Evolutionary conservation across 1,284 basidiomycete species (phyloP), one percentile per base, ranked within the genome.

Genomic region (Phylloboletellus chloephorus): DNA sequence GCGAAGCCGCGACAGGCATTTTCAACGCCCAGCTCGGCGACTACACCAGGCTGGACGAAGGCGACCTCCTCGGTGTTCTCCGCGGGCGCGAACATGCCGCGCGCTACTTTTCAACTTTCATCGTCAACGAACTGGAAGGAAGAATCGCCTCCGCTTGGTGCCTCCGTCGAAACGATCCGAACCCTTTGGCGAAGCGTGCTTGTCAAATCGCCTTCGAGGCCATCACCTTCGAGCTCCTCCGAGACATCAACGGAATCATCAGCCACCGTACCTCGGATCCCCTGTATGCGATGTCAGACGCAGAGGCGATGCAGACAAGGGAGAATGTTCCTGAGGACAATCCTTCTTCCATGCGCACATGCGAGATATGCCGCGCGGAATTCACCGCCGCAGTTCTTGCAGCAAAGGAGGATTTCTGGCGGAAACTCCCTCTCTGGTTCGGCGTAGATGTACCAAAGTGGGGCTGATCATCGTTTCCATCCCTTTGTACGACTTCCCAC

Each of bases 201-300:
- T 86, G 82, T 56, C 78, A 79, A 56, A 67, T 76, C 22, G 79
- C 79, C 3, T 85, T 84, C 52, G 82, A 86, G 55, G 70, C 72
- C 15, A 73, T 82, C 46, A 82, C 78, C 3, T 81, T 81, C 51
- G 78, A 83, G 52, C 72, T 86, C 30, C 68, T 86, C 41, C 73
- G 78, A 25, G 80, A 83, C 51, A 71, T 79, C 46, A 82, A 82
- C 53, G 79, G 79, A n/a, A 69, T 80, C 44, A 64, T 79, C 17
- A 73, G 72, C 45, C 75, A 79, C 47, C 73, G 78, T 37, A 79
- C 73, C 49, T 76, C 75, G 9, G 82, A 86, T 49, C 81, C 82
- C 2, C 63, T 86, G 24, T 79, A 79, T 49, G 76, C 79, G 11
- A 80, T 86, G 52, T 66, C 73, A 51, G 78, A 82, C 43, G 73